These are phyloP conservation scores for Solanum hybrid DNA, from an alignment of 305 asterid genomes.

Conservation along the genomic window DNA sequence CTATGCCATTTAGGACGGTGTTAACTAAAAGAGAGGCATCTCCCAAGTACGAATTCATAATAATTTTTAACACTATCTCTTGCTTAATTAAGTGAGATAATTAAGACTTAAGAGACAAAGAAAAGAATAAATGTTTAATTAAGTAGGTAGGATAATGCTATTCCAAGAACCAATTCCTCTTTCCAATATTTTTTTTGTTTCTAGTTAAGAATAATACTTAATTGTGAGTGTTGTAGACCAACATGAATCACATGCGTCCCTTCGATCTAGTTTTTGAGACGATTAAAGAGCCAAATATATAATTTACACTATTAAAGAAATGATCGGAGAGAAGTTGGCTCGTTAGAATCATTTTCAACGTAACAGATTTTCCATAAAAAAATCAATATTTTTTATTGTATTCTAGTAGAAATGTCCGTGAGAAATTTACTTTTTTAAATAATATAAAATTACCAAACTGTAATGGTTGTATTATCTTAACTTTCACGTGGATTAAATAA, in stretches of 20 bases:
- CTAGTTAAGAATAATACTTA: background rate
- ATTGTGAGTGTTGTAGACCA: background rate
- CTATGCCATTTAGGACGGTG: background rate
- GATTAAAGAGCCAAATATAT: background rate
- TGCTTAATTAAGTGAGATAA: background rate
- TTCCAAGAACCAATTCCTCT: background rate
- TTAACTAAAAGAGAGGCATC: background rate
- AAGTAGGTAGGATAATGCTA: background rate
- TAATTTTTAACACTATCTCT: background rate
- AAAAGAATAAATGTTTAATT: background rate
- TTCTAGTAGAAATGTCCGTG: background rate
- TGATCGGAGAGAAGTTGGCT: background rate
- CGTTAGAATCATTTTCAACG: background rate
- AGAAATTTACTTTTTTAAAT: too few species aligned
- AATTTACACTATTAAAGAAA: background rate
- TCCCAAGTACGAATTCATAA: background rate
- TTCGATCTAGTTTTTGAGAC: background rate
- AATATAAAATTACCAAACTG: too few species aligned
- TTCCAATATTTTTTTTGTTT: background rate
- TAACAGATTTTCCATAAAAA: background rate
- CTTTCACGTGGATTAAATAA: background rate
- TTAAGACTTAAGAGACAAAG: background rate
- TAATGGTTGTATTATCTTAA: too few species aligned
- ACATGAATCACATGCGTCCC: background rate
- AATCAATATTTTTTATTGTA: background rate